These are phyloP conservation scores for Setaria italica DNA, from an alignment of 202 grass and related monocot genomes.

Conservation along the genomic window DNA sequence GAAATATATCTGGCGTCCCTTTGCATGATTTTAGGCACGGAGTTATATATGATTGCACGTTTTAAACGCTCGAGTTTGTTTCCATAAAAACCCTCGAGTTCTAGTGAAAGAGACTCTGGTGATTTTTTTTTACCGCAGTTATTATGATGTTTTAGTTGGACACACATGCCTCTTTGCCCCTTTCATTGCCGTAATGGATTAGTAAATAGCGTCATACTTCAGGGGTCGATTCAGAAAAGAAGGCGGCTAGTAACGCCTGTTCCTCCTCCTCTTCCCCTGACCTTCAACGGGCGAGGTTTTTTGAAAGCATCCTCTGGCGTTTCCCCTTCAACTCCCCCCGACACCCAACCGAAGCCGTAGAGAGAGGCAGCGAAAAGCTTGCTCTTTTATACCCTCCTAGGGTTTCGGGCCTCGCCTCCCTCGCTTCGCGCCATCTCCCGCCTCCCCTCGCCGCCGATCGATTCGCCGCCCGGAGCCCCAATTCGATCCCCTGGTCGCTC, in stretches of 20 bases:
- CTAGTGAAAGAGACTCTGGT: neutral
- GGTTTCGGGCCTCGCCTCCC: conserved; percentile 63
- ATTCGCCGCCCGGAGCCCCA: conserved; percentile 28
- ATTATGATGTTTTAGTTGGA: neutral
- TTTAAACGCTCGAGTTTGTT: neutral
- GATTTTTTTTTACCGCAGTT: neutral
- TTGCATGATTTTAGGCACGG: neutral
- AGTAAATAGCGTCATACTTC: neutral
- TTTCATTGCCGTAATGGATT: neutral
- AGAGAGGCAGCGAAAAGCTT: conserved; percentile 37
- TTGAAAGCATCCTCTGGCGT: conserved; percentile 55
- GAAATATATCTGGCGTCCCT: neutral
- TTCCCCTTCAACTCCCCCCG: conserved; percentile 39
- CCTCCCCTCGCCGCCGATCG: conserved; percentile 26
- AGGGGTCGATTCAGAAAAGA: neutral
- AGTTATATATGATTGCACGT: neutral
- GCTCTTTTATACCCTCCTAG: conserved; percentile 69
- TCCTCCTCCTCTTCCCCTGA: conserved; percentile 42
- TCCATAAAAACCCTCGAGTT: too few relatives aligned
- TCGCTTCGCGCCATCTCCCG: conserved; percentile 61
- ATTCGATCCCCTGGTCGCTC: conserved; percentile 51
- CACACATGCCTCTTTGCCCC: too few relatives aligned
- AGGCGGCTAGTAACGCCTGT: neutral
- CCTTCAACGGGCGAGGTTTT: conserved; percentile 82
- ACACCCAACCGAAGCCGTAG: conserved; percentile 47